Conservation (phyloP, 75 land plant genomes). For the Cunninghamia lanceolata region DNA sequence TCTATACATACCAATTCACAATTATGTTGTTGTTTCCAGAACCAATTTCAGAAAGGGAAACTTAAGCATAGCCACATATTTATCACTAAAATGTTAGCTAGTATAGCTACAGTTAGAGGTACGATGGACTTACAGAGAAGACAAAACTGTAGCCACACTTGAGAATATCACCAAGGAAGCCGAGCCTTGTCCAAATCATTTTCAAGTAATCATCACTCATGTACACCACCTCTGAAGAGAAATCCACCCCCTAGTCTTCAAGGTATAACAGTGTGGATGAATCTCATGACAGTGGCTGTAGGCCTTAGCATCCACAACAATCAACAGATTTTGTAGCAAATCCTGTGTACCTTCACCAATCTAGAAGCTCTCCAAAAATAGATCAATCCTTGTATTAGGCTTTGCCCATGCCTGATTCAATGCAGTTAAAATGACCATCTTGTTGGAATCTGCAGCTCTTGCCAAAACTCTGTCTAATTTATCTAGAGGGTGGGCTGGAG, state of each 20-base stretch:
- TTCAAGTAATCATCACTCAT: constrained; percentile 57
- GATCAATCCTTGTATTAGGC: constrained; percentile 36
- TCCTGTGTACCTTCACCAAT: constrained; percentile 24
- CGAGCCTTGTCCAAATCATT: constrained; percentile 91
- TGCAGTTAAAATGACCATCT: constrained; percentile 42
- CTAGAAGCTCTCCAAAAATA: constrained; percentile 44
- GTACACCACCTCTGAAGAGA: constrained; percentile 12
- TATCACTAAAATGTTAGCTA: not conserved
- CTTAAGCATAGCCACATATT: not conserved
- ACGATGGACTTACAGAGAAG: constrained; percentile 11
- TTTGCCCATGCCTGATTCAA: constrained; percentile 47
- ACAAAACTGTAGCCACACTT: constrained; percentile 17
- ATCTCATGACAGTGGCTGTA: constrained; percentile 9
- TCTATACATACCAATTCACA: not conserved
- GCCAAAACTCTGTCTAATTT: constrained; percentile 8
- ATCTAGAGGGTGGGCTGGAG: not conserved
- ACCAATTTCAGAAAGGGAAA: not conserved
- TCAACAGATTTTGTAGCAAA: constrained; percentile 36
- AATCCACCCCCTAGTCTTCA: constrained; percentile 11
- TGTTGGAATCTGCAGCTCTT: constrained; percentile 24
- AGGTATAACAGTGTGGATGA: constrained; percentile 11
- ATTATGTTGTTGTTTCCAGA: not conserved
- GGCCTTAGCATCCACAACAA: constrained; percentile 29
- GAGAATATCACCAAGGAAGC: constrained; percentile 13
- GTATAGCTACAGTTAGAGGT: not conserved